Evolutionary conservation across 1,284 basidiomycete genomes (phyloP).

Genomic region (Salmacisia buchloeana): DNA sequence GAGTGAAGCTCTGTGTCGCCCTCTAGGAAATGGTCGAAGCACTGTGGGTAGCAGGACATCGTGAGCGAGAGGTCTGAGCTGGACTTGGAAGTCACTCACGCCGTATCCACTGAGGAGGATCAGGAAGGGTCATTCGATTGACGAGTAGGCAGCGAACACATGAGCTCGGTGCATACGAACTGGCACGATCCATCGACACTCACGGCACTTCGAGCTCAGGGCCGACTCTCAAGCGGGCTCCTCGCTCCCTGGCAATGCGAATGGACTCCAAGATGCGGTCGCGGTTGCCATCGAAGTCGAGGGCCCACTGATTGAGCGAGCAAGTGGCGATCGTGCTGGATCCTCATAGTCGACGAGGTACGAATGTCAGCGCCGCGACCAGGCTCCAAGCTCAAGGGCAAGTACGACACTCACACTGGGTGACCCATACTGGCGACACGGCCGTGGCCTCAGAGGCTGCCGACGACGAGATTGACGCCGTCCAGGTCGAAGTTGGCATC

Average conservation of each 20-base stretch:
- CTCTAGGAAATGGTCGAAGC: constrained; percentile 46
- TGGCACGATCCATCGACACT: constrained; percentile 32
- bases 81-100: constrained; percentile 10
- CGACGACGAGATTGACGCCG: too few species aligned
- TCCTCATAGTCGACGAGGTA: background rate
- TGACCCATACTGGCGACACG: background rate
- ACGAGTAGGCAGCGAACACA: background rate
- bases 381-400: too few species aligned
- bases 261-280: constrained; percentile 88
- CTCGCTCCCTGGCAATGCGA: constrained; percentile 73
- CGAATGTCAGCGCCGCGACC: background rate
- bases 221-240: constrained; percentile 90
- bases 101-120: constrained; percentile 25
- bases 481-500: too few species aligned
- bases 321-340: constrained; percentile 53
- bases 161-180: background rate
- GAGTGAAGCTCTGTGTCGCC: constrained; percentile 43
- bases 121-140: too few species aligned
- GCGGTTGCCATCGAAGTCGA: constrained; percentile 77
- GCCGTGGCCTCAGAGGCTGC: too few species aligned
- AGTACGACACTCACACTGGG: background rate
- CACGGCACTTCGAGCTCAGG: constrained; percentile 97
- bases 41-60: constrained; percentile 8
- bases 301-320: constrained; percentile 90
- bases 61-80: background rate